Conservation (phyloP, 192 early-diverging fungal species). For the Entrophospora sp. region DNA sequence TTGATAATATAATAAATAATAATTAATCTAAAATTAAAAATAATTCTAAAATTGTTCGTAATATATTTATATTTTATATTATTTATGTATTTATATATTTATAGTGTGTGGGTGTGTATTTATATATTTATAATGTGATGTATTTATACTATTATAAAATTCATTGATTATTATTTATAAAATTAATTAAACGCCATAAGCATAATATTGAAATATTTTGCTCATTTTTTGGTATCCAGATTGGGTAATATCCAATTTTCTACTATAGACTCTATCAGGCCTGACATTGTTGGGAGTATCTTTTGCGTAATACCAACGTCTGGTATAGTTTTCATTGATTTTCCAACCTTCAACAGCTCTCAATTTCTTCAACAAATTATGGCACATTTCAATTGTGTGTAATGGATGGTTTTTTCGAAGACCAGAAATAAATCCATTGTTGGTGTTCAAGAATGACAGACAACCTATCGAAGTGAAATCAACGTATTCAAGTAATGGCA, state of each 20-base stretch:
- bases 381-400: neutral
- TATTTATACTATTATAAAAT: too few species aligned
- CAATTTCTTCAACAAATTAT: neutral
- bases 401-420: neutral
- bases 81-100: too few species aligned
- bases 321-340: neutral
- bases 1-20: too few species aligned
- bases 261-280: neutral
- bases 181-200: neutral
- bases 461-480: neutral
- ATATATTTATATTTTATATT: too few species aligned
- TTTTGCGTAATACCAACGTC: constrained; percentile 9
- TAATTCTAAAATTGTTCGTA: too few species aligned
- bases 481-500: neutral
- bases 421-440: neutral
- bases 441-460: neutral
- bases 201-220: neutral
- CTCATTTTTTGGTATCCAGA: neutral
- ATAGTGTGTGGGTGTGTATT: too few species aligned
- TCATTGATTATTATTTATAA: too few species aligned
- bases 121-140: too few species aligned
- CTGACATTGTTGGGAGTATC: neutral
- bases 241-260: neutral
- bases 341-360: neutral
- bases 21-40: too few species aligned